A percentile compares a stretch with the other conserved stretches of the same genome.
These are phyloP conservation scores for Hysterangium stoloniferum DNA, from an alignment of 768 basidiomycete genomes.

Conservation along the genomic window DNA sequence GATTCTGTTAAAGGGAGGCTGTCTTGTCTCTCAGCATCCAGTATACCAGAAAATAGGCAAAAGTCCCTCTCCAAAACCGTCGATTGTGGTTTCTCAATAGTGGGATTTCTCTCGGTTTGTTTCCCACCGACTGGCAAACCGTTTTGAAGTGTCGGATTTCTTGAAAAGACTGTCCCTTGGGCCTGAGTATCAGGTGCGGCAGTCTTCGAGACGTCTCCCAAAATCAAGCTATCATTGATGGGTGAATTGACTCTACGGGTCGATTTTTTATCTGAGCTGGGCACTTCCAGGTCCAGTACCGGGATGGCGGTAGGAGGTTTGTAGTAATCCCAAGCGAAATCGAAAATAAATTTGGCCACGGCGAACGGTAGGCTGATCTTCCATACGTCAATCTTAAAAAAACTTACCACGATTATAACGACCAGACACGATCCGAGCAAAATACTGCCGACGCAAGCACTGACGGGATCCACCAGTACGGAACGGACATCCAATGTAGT, in stretches of 20 bases:
- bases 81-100: no score
- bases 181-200: background rate
- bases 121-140: background rate
- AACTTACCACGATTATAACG: constrained; percentile 71
- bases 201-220: background rate
- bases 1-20: no score
- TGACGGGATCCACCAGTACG: constrained; percentile 63
- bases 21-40: no score
- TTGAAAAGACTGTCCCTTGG: background rate
- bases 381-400: constrained; percentile 74
- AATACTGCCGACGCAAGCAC: constrained; percentile 66
- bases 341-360: constrained; percentile 58
- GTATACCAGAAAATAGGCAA: no score
- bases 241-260: background rate
- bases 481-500: constrained; percentile 33
- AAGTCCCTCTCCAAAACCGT: no score
- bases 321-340: constrained; percentile 47
- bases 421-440: constrained; percentile 60
- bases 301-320: constrained; percentile 26
- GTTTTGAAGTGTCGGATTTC: background rate
- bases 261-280: background rate
- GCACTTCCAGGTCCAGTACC: constrained; percentile 14
- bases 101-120: no score
- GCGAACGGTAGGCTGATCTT: constrained; percentile 81
- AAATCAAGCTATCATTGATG: background rate